A percentile compares a stretch with the other conserved stretches of the same genome.
phyloP scores from a whole-genome alignment of 257 asterid genomes.

The Nicotiana noctiflora region DNA sequence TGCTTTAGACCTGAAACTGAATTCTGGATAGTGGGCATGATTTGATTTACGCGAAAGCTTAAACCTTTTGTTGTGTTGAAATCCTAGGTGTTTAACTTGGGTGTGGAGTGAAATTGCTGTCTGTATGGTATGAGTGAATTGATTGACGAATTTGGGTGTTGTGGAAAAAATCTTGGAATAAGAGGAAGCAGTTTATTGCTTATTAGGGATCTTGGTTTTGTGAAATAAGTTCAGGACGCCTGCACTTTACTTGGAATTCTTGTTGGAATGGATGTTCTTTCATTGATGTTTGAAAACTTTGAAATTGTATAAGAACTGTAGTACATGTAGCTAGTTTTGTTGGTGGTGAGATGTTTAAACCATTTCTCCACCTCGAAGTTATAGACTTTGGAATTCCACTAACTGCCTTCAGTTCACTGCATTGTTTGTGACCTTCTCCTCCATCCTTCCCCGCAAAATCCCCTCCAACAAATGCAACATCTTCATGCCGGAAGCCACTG shows the following conservation, averaged over 20 bases:
- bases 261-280: constrained; percentile 5
- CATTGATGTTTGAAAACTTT: constrained; percentile 12
- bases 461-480: not conserved
- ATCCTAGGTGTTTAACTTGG: not conserved
- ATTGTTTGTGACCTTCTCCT: not conserved
- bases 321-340: constrained; percentile 12
- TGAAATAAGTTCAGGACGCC: not conserved
- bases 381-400: constrained; percentile 15
- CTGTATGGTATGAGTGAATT: not conserved
- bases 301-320: not conserved
- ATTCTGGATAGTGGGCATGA: not conserved
- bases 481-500: not conserved
- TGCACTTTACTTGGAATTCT: constrained; percentile 6
- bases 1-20: not conserved
- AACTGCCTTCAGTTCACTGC: constrained; percentile 11
- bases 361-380: constrained; percentile 23
- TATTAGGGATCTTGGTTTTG: not conserved
- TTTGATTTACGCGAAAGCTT: not conserved
- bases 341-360: constrained; percentile 24
- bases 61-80: not conserved
- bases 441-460: not conserved
- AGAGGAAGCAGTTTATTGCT: not conserved
- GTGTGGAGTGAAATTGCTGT: not conserved
- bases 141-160: not conserved
- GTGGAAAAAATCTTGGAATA: not conserved